Conservation (phyloP, 2,329 filamentous ascomycete species). For the Erysiphe pulchra region DNA sequence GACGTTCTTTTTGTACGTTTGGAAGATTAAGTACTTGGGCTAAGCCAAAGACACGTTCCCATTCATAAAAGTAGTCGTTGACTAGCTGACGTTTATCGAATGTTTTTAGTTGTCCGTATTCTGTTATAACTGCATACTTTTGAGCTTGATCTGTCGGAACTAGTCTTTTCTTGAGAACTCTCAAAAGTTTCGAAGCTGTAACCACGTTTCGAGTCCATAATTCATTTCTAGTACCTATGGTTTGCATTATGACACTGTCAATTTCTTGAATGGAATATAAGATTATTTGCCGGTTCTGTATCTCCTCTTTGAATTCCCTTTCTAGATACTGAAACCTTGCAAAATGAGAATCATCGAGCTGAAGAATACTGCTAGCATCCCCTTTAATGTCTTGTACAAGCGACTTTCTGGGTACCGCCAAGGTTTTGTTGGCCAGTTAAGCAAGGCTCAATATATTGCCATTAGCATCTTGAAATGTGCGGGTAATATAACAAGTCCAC, state of each 20-base stretch:
- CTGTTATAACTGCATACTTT: neutral
- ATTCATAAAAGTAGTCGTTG: neutral
- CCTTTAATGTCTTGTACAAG: too few species aligned
- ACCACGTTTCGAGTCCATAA: neutral
- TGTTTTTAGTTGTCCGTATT: neutral
- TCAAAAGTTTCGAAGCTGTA: neutral
- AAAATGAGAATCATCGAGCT: too few species aligned
- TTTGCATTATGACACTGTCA: neutral
- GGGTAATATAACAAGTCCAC: too few species aligned
- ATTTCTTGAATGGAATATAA: neutral
- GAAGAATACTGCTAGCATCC: too few species aligned
- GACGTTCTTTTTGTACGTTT: neutral
- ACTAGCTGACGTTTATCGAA: neutral
- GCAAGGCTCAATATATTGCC: too few species aligned
- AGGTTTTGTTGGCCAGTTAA: too few species aligned
- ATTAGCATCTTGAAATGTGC: too few species aligned
- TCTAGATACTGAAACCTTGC: too few species aligned
- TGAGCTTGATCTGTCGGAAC: neutral
- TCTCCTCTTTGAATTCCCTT: too few species aligned
- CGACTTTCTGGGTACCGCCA: too few species aligned
- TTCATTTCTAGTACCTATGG: neutral
- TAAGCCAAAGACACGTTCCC: neutral
- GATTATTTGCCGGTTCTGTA: too few species aligned
- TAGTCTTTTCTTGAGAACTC: neutral
- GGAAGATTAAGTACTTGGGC: neutral